Conservation (phyloP, 2,329 filamentous ascomycete genomes). For the Fusarium sp. region DNA sequence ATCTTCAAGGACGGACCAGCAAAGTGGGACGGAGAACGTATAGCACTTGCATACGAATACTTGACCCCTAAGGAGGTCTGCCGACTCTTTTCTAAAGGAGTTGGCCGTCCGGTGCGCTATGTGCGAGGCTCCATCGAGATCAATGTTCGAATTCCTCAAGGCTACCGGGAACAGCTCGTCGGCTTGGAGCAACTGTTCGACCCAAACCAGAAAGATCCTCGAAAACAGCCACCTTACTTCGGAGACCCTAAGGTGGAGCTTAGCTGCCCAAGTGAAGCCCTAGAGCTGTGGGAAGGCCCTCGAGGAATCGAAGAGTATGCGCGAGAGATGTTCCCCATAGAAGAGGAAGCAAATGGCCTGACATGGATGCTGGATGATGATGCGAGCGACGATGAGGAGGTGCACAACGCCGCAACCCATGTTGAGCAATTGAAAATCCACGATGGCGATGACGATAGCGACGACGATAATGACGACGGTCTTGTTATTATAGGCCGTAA, state of each 20-base stretch:
- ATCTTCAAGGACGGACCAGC: slow-evolving; percentile 92
- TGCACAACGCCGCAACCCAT: slow-evolving; percentile 53
- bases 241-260: slow-evolving; percentile 68
- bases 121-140: slow-evolving; percentile 83
- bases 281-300: slow-evolving; percentile 91
- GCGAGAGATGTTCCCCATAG: slow-evolving; percentile 90
- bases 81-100: slow-evolving; percentile 80
- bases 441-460: slow-evolving; percentile 59
- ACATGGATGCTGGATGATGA: slow-evolving; percentile 85
- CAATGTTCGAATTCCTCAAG: slow-evolving; percentile 85
- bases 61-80: slow-evolving; percentile 88
- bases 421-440: slow-evolving; percentile 59
- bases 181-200: slow-evolving; percentile 72
- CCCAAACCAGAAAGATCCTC: slow-evolving; percentile 63
- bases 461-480: slow-evolving; percentile 70
- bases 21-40: slow-evolving; percentile 83
- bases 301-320: slow-evolving; percentile 95
- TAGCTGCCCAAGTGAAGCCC: slow-evolving; percentile 79
- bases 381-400: slow-evolving; percentile 56
- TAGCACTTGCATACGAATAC: slow-evolving; percentile 91
- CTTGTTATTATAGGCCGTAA: slow-evolving; percentile 69
- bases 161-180: slow-evolving; percentile 90
- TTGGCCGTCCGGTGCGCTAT: slow-evolving; percentile 84
- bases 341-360: slow-evolving; percentile 93
- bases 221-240: slow-evolving; percentile 74